Evolutionary conservation across 371 early-diverging fungal species (phyloP).

Genomic region (Smittium mucronatum): DNA sequence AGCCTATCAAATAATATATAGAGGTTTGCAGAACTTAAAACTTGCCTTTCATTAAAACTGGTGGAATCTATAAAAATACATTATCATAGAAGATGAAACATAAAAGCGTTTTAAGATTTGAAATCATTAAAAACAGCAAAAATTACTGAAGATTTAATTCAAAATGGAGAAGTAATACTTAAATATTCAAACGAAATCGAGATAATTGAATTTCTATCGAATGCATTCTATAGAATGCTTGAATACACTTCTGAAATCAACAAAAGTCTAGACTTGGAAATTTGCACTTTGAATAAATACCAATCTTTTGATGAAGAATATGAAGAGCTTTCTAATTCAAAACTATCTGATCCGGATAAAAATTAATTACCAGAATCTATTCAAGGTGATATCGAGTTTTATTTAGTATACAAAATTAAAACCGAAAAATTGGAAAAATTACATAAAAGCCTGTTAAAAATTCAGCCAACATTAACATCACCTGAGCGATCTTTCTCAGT

Average conservation of each 20-base stretch:
- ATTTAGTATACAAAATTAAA: not conserved
- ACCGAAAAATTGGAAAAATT: not conserved
- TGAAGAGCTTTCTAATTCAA: not conserved
- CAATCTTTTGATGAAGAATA: not conserved
- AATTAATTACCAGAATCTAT: not conserved
- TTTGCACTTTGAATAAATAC: not conserved
- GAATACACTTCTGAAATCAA: not conserved
- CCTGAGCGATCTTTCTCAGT: conserved; percentile 16
- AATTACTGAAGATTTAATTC: not conserved
- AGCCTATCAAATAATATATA: not conserved
- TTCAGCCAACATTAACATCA: not conserved
- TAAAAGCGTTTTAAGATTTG: not conserved
- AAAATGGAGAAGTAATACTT: not conserved
- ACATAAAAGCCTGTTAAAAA: not conserved
- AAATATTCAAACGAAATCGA: not conserved
- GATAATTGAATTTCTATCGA: not conserved
- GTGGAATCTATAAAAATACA: not conserved
- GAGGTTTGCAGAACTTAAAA: not conserved
- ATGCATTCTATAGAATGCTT: not conserved
- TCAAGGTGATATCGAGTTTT: not conserved
- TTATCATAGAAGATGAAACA: not conserved
- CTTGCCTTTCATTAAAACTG: not conserved
- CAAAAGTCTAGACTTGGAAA: not conserved
- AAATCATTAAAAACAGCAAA: not conserved
- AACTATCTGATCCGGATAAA: not conserved